Conservation (phyloP, 2,329 filamentous ascomycete genomes). For the Calonectria montana region DNA sequence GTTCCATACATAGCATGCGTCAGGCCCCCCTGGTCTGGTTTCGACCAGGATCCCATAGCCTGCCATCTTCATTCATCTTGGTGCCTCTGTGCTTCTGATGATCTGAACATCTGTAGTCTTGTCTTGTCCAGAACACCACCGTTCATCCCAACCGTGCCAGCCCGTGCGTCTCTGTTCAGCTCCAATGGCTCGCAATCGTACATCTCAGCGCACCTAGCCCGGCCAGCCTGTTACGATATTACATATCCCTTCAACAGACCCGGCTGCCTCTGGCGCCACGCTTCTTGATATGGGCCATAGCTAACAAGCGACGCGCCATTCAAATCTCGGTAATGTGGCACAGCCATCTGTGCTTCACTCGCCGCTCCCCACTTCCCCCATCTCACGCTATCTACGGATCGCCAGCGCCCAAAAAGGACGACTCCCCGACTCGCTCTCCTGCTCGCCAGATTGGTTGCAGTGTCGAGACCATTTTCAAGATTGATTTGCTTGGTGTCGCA, state of each 20-base stretch:
- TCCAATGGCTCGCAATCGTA: background rate
- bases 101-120: background rate
- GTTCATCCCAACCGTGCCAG: background rate
- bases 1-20: slow-evolving; percentile 36
- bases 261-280: slow-evolving; percentile 1
- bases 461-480: background rate
- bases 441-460: slow-evolving; percentile 3
- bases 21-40: slow-evolving; percentile 28
- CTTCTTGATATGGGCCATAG: slow-evolving; percentile 5
- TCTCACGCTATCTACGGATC: slow-evolving; percentile 18
- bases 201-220: background rate
- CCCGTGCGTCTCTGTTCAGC: background rate
- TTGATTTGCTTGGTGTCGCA: background rate
- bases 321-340: slow-evolving; percentile 30
- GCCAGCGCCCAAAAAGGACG: background rate
- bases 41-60: slow-evolving; percentile 1
- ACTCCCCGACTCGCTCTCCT: background rate
- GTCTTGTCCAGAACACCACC: slow-evolving; percentile 2
- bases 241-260: background rate
- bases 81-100: background rate
- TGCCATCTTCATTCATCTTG: slow-evolving; percentile 11
- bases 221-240: background rate
- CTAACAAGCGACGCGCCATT: slow-evolving; percentile 22
- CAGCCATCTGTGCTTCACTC: slow-evolving; percentile 9
- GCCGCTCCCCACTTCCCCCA: background rate